Evolutionary conservation across 352 stramenopile genomes (phyloP).

Genomic region (Phytophthora boehmeriae): DNA sequence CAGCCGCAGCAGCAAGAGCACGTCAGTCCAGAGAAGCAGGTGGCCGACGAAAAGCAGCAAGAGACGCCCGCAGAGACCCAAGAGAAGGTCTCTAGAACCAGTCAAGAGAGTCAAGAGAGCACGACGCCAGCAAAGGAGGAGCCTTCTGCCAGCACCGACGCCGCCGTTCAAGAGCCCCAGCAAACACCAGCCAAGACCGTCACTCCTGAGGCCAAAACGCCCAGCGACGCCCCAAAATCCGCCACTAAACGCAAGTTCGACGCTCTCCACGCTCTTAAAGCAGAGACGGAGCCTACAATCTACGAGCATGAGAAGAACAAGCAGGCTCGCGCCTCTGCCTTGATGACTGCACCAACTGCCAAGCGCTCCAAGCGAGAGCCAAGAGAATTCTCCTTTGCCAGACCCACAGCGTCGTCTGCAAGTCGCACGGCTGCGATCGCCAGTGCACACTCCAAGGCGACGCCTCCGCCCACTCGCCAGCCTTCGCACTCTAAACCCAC

Average conservation of each 20-base stretch:
- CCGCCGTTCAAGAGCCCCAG: too few species aligned
- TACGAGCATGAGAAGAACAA: conserved; percentile 32
- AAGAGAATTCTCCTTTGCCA: conserved; percentile 38
- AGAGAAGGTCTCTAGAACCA: neutral
- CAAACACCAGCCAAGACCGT: conserved; percentile 8
- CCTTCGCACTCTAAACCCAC: neutral
- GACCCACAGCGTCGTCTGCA: conserved; percentile 36
- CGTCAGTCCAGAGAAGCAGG: neutral
- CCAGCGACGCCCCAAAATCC: neutral
- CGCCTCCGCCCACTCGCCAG: conserved; percentile 10
- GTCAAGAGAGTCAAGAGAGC: too few species aligned
- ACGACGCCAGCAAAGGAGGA: too few species aligned
- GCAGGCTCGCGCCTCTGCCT: conserved; percentile 17
- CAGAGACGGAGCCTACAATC: conserved; percentile 4
- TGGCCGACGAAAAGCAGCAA: neutral
- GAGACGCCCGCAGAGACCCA: neutral
- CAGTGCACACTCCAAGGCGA: conserved; percentile 21
- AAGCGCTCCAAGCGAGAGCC: conserved; percentile 18
- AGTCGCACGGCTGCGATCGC: conserved; percentile 25
- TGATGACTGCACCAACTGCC: conserved; percentile 13
- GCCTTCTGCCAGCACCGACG: too few species aligned
- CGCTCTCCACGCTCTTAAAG: conserved; percentile 9
- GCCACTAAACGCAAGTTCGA: conserved; percentile 35
- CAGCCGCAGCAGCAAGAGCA: conserved; percentile 11
- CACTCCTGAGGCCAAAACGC: conserved; percentile 4